Conservation (phyloP, 208 protist genomes). For the Leishmania lainsoni region DNA sequence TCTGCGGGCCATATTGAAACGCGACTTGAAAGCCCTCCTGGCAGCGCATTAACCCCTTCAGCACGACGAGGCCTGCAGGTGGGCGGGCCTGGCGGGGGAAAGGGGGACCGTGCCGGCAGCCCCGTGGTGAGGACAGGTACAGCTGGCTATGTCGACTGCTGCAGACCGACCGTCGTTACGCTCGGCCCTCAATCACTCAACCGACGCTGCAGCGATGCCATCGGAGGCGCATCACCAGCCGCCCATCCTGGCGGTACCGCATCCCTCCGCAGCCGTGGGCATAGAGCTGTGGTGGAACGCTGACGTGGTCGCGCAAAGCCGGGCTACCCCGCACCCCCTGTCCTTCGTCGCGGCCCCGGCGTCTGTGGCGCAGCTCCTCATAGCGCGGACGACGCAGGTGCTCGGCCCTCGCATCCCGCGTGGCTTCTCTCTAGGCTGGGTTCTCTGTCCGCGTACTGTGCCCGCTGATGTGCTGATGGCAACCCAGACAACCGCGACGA, state of each 20-base stretch:
- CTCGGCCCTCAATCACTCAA: neutral
- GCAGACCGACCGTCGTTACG: conserved; percentile 3
- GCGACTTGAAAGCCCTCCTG: conserved; percentile 47
- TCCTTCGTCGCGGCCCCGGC: conserved; percentile 11
- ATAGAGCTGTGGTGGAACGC: conserved; percentile 61
- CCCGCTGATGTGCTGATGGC: neutral
- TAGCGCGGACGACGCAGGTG: conserved; percentile 9
- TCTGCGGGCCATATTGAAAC: conserved; percentile 40
- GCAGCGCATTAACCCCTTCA: conserved; percentile 30
- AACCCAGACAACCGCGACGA: neutral
- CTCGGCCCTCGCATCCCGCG: conserved; percentile 14
- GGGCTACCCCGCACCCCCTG: neutral
- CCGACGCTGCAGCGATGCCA: conserved; percentile 3
- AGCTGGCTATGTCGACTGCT: neutral
- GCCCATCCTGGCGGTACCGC: no score
- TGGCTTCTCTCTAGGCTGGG: conserved; percentile 51
- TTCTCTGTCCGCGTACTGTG: conserved; percentile 11
- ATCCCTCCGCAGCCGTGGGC: neutral
- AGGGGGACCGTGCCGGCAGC: conserved; percentile 9
- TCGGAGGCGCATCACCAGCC: neutral
- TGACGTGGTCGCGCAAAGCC: conserved; percentile 36
- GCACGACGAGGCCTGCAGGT: conserved; percentile 2
- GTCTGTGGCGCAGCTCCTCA: conserved; percentile 4
- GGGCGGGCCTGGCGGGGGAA: neutral
- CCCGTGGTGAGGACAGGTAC: neutral